A percentile compares a stretch with the other conserved stretches of the same genome.
Conservation (phyloP, 2,329 filamentous ascomycete species). For the Phoma sp. region DNA sequence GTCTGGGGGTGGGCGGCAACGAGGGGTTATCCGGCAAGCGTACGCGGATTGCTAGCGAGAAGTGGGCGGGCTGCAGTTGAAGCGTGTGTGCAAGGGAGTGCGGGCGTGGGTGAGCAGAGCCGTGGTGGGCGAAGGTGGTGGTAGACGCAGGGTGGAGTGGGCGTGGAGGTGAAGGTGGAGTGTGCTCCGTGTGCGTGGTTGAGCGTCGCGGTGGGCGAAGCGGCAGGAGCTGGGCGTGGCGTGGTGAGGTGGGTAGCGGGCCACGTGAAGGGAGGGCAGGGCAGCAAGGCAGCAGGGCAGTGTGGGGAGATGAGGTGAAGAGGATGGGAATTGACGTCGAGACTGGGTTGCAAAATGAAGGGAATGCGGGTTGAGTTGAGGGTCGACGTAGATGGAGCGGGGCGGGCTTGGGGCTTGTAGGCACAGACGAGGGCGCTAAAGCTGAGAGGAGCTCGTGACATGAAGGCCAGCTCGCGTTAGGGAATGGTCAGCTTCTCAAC, state of each 20-base stretch:
- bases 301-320: constrained; percentile 12
- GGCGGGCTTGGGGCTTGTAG: constrained; percentile 28
- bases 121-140: constrained; percentile 57
- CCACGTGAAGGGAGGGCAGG: constrained; percentile 25
- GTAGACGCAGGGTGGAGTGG: constrained; percentile 25
- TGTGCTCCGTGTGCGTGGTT: constrained; percentile 26
- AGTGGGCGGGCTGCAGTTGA: constrained; percentile 52
- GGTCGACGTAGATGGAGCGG: constrained; percentile 34
- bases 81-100: constrained; percentile 53
- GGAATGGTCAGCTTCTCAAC: constrained; percentile 26
- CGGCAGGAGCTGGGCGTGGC: constrained; percentile 19
- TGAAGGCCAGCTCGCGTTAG: constrained; percentile 23
- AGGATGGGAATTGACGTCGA: constrained; percentile 33
- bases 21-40: constrained; percentile 36
- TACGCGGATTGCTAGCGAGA: constrained; percentile 51
- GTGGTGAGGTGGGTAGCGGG: constrained; percentile 27
- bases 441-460: constrained; percentile 23
- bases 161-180: constrained; percentile 26
- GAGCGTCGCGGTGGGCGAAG: constrained; percentile 17
- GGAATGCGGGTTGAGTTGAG: constrained; percentile 26
- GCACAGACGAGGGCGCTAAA: constrained; percentile 22
- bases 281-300: constrained; percentile 22
- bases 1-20: constrained; percentile 39
- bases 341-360: constrained; percentile 30
- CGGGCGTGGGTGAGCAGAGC: constrained; percentile 54